Evolutionary conservation across 257 asterid species (phyloP).

Genomic region (Nicotiana attenuata): DNA sequence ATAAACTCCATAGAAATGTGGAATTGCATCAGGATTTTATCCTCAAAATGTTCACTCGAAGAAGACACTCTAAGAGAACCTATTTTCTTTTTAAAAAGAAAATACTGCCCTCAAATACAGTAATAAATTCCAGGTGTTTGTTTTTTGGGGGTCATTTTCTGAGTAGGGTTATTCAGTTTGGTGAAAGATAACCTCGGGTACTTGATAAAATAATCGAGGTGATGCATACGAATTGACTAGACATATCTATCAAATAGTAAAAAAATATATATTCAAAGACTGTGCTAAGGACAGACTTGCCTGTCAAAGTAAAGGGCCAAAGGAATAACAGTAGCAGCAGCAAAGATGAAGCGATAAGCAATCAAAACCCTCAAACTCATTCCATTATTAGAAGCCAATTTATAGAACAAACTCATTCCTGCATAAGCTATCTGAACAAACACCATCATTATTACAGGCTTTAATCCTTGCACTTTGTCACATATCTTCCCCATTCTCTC

Average conservation of each 20-base stretch:
- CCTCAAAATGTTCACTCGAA: neutral
- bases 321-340: constrained; percentile 45
- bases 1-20: too few species aligned
- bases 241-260: too few species aligned
- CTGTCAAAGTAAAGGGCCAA: constrained; percentile 60
- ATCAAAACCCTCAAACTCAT: constrained; percentile 44
- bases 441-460: constrained; percentile 59
- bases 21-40: neutral
- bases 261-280: too few species aligned
- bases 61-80: neutral
- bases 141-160: too few species aligned
- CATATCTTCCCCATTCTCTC: constrained; percentile 29
- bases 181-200: too few species aligned
- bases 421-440: constrained; percentile 30
- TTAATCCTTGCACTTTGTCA: constrained; percentile 39
- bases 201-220: too few species aligned
- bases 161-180: too few species aligned
- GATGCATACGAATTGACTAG: too few species aligned
- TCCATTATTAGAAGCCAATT: constrained; percentile 45
- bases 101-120: too few species aligned
- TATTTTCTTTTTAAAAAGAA: too few species aligned
- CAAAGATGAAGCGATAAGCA: constrained; percentile 64
- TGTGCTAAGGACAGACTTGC: neutral
- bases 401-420: constrained; percentile 42
- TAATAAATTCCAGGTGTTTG: too few species aligned